Conservation (phyloP, 192 early-diverging fungal species). For the Coemansia sp. region DNA sequence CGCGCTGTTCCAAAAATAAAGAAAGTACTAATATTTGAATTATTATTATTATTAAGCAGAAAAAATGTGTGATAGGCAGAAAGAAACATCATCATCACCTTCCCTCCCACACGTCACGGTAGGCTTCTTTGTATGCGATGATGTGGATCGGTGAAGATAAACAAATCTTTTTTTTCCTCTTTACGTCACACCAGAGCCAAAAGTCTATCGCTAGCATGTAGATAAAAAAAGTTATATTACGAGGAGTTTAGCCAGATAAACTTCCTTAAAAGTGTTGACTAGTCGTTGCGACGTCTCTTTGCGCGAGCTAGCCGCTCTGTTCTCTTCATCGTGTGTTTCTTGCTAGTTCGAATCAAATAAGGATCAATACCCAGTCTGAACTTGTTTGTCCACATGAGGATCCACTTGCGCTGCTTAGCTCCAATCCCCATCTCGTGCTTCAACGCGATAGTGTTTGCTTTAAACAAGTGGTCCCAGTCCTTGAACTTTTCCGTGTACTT, state of each 20-base stretch:
- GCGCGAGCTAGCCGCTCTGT: slow-evolving; percentile 45
- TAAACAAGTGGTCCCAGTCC: slow-evolving; percentile 69
- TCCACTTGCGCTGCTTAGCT: slow-evolving; percentile 67
- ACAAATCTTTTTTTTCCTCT: background rate
- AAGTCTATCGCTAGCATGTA: background rate
- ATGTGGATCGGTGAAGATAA: background rate
- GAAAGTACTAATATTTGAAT: background rate
- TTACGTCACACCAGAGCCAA: slow-evolving; percentile 1
- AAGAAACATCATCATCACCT: background rate
- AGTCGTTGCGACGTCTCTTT: slow-evolving; percentile 41
- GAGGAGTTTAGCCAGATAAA: too few relatives aligned
- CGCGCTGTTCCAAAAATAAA: background rate
- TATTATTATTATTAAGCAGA: background rate
- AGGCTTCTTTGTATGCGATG: too few relatives aligned
- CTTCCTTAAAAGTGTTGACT: background rate
- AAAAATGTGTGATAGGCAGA: background rate
- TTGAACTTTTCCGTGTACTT: slow-evolving; percentile 53
- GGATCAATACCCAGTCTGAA: slow-evolving; percentile 60
- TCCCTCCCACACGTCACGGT: too few relatives aligned
- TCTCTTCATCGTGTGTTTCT: slow-evolving; percentile 53
- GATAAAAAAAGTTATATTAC: too few relatives aligned
- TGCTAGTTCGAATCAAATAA: slow-evolving; percentile 57
- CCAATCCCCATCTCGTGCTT: slow-evolving; percentile 61
- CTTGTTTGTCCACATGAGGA: slow-evolving; percentile 60
- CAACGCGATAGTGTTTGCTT: slow-evolving; percentile 56